Evolutionary conservation across 352 stramenopile genomes (phyloP), one percentile per base, ranked within the genome.

Genomic region (Elongisporangium undulatum): DNA sequence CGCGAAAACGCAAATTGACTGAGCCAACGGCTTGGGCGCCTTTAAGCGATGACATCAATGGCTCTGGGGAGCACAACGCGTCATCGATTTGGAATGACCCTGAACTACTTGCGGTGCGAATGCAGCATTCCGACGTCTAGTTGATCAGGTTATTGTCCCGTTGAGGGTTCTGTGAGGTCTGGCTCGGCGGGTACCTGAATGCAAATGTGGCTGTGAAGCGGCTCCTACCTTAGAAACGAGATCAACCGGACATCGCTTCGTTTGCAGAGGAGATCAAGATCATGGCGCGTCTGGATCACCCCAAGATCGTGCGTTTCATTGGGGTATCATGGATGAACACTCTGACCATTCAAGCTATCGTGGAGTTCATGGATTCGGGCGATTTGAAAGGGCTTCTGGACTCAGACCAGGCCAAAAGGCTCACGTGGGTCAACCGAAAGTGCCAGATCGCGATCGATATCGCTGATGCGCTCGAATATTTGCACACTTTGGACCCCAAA

Each of bases 371-470:
- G 77, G 77, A 91, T 62, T 81, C 76, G 22, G 82, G 79, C 16
- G 77, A 91, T 48, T 60, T 91, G 15, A 74, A 75, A 26, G 74
- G 68, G 58, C 57, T 85, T 12, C 59, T 91, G 1, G 64, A 79
- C 53, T 84, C 68, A 17, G 69, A 34, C 4, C 61, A 67, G 49
- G 63, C 72, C 3, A 64, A 54, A 15, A 74, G 67, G 34, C 59
- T 89, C 22, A 82, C 77, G 23, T 89, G 79, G 79, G 64, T 66
- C 15, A 79, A 87, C 48, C 53, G 79, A 22, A 93, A 91, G 67
- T 84, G 77, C 51, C 74, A 88, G 57, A 79, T 86, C 58, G 83
- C 81, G 4, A 79, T 89, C 57, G 77, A 91, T 57, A 65, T 93
- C 2, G 68, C 79, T 13, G 78, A 90, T 48, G 79, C 72, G 20